phyloP scores from a whole-genome alignment of 169 alveolate genomes.

The Plasmodium malariae region DNA sequence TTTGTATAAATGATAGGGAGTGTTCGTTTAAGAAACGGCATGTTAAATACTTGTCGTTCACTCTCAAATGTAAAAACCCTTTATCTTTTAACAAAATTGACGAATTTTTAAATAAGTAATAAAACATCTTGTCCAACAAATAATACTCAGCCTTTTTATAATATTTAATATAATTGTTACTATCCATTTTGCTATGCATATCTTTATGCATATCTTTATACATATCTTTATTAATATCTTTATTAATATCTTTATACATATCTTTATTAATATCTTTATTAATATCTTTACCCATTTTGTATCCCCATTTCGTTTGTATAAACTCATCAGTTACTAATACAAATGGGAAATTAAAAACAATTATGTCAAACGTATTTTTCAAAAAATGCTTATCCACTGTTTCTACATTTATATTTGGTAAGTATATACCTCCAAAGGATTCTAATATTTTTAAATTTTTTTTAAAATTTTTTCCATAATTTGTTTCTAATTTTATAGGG shows the following conservation, averaged over 20 bases:
- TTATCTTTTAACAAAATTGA: slow-evolving; percentile 11
- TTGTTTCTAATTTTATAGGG: not conserved
- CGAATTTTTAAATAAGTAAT: slow-evolving; percentile 31
- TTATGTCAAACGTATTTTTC: slow-evolving; percentile 49
- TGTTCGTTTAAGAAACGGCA: slow-evolving; percentile 14
- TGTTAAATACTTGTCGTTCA: slow-evolving; percentile 54
- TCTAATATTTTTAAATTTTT: slow-evolving; percentile 57
- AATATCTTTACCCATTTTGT: not conserved
- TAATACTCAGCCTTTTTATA: slow-evolving; percentile 44
- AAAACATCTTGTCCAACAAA: slow-evolving; percentile 12
- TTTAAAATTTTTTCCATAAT: slow-evolving; percentile 23
- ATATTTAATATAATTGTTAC: slow-evolving; percentile 24
- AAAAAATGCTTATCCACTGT: slow-evolving; percentile 23
- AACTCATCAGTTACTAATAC: slow-evolving; percentile 28
- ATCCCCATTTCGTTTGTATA: slow-evolving; percentile 32
- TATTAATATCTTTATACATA: not conserved
- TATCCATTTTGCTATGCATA: not conserved
- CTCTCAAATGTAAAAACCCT: slow-evolving; percentile 47
- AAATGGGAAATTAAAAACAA: slow-evolving; percentile 56
- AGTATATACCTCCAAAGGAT: slow-evolving; percentile 40
- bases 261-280: not conserved
- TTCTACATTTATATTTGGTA: slow-evolving; percentile 50
- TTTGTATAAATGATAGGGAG: slow-evolving; percentile 12
- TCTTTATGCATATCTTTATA: not conserved
- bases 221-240: not conserved